A percentile compares a stretch with the other conserved stretches of the same genome.
Conservation (phyloP, 371 early-diverging fungal genomes). For the Vittaforma corneae region DNA sequence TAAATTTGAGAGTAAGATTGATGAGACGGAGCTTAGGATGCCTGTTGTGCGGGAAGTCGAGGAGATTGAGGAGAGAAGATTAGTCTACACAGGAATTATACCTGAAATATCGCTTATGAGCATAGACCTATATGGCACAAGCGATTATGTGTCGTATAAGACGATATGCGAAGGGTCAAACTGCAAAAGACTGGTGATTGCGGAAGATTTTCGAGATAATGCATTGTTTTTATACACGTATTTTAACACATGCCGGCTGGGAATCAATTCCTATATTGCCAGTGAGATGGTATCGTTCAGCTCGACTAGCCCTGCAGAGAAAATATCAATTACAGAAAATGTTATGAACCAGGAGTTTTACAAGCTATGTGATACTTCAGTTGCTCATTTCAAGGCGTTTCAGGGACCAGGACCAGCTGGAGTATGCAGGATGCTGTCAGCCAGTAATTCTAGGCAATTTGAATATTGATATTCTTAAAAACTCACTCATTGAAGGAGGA, state of each 20-base stretch:
- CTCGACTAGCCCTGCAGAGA: neutral
- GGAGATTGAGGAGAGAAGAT: neutral
- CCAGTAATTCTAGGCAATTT: neutral
- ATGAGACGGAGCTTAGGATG: neutral
- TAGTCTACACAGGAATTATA: neutral
- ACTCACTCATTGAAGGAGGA: constrained; percentile 44
- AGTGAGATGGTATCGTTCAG: neutral
- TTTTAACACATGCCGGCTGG: neutral
- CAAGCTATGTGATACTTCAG: neutral
- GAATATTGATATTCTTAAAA: constrained; percentile 8
- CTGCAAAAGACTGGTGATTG: neutral
- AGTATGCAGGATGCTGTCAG: neutral
- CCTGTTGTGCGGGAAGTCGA: neutral
- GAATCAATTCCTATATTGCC: neutral
- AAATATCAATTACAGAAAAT: neutral
- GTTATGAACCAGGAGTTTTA: neutral
- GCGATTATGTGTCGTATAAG: neutral
- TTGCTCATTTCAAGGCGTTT: neutral
- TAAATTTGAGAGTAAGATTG: neutral
- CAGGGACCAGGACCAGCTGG: neutral
- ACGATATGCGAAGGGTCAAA: neutral
- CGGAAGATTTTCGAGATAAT: neutral
- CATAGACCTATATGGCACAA: neutral
- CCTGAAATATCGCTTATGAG: neutral
- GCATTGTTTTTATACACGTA: neutral